These are phyloP conservation scores for Oryza glaberrima DNA, from an alignment of 176 grass and related monocot genomes.

Conservation along the genomic window DNA sequence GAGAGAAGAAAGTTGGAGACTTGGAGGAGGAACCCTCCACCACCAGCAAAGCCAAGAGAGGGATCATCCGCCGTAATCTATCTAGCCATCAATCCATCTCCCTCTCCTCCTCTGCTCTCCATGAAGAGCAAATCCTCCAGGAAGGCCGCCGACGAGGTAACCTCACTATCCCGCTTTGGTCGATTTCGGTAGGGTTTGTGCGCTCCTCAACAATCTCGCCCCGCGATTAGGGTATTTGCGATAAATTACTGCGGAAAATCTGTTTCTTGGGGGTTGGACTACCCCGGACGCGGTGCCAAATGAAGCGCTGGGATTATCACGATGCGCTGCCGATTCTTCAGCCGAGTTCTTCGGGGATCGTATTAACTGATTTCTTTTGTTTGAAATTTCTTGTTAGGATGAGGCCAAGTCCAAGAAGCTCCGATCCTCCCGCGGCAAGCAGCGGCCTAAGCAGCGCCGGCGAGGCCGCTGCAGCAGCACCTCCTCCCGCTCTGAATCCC, in stretches of 20 bases:
- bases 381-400: conserved; percentile 43
- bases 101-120: background rate
- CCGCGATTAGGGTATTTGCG: conserved; percentile 16
- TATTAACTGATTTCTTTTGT: conserved; percentile 1
- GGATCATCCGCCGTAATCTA: background rate
- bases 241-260: background rate
- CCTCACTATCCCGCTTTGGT: background rate
- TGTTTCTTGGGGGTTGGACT: too few relatives aligned
- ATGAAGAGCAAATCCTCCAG: conserved; percentile 46
- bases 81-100: conserved; percentile 4
- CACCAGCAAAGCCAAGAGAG: too few relatives aligned
- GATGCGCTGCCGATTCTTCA: background rate
- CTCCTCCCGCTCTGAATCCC: conserved; percentile 32
- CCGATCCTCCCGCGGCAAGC: conserved; percentile 48
- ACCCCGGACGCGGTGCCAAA: background rate
- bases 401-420: conserved; percentile 42
- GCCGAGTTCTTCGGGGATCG: background rate
- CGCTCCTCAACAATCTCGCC: background rate
- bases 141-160: conserved; percentile 43
- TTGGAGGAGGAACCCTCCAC: too few relatives aligned
- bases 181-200: background rate
- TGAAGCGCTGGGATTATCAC: background rate
- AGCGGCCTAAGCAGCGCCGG: conserved; percentile 5
- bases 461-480: conserved; percentile 6
- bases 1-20: background rate